Base-by-base conservation (phyloP, 345 rosid genomes). In the Boechera divaricarpa region DNA sequence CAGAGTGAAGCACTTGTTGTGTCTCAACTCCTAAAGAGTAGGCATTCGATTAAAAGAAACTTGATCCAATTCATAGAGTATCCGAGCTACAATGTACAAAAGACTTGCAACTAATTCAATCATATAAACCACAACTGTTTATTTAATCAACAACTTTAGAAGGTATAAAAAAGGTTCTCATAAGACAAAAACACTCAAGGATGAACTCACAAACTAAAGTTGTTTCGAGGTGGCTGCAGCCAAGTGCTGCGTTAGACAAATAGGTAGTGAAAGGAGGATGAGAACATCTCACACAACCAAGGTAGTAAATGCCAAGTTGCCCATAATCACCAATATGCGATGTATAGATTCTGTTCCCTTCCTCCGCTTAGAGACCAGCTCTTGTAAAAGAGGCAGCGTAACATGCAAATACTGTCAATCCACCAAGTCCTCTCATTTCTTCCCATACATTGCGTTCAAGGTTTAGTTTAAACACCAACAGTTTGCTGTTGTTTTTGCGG, bases 361-460 rank as follows among this genome's bases (percentile, higher is more conserved):
- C 45, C 29, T 59, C 7, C 1, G 35, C 13, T 1, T 45, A 5
- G 15, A 35, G 28, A 36, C 7, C 64, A 59, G 44, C 29, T 57
- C 39, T 57, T 57, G 62, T 57, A 4, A 57, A 5, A 35, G 64
- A 35, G 28, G 10, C 2, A 35, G 7, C 13, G 7, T 1, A 7
- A 36, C 60, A 8, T 36, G 60, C 13, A 29, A 52, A 67, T 24
- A 35, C 21, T 13, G 48, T 36, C 72, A 67, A 67, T 13, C 72
- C 72, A 35, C 21, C n/a, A 39, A 10, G 42, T 4, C 36, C 71
- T 3, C 26, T 52, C 60, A 13, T 52, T 48, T 52, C 72, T 67
- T 67, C 49, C 72, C 72, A 67, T 13, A 52, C 7, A 13, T 51
- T 52, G 49, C 5, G 15, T 52, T 67, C 24, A 51, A 52, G 24